phyloP scores from a whole-genome alignment of 768 basidiomycete genomes.

The Pleurotus djamor region DNA sequence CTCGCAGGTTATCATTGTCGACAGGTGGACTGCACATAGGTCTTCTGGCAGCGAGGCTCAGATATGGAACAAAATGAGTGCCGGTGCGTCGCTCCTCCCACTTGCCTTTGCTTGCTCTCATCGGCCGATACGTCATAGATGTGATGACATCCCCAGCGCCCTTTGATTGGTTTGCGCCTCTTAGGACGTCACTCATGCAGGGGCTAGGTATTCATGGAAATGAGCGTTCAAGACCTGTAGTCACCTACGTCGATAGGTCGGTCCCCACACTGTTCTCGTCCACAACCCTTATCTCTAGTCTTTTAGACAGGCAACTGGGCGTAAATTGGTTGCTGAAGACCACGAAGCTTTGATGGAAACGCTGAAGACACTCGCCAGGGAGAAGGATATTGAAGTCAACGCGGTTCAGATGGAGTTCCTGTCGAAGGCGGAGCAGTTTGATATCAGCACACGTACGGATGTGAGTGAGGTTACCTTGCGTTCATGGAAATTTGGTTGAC shows the following conservation, averaged over 20 bases:
- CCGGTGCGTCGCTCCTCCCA: not conserved
- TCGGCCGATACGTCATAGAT: not conserved
- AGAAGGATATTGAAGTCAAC: conserved; percentile 1
- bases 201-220: not conserved
- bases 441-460: conserved; percentile 4
- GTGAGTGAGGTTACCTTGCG: not conserved
- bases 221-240: not conserved
- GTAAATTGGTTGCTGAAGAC: not conserved
- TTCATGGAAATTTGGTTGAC: not conserved
- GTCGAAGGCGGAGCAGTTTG: conserved; percentile 1
- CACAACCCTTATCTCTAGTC: not conserved
- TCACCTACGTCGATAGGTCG: conserved; percentile 6
- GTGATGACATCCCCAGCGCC: not conserved
- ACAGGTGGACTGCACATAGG: conserved; percentile 2
- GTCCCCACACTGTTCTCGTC: not conserved
- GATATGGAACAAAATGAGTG: conserved; percentile 7
- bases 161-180: conserved; percentile 5
- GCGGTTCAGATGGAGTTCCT: conserved; percentile 2
- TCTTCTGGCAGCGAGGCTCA: not conserved
- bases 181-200: conserved; percentile 1
- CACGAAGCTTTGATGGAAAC: not conserved
- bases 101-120: not conserved
- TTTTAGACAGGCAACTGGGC: conserved; percentile 1
- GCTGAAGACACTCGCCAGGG: not conserved
- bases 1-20: not conserved